phyloP scores from a whole-genome alignment of 2,329 filamentous ascomycete species.

The Trichoderma brevicompactum region DNA sequence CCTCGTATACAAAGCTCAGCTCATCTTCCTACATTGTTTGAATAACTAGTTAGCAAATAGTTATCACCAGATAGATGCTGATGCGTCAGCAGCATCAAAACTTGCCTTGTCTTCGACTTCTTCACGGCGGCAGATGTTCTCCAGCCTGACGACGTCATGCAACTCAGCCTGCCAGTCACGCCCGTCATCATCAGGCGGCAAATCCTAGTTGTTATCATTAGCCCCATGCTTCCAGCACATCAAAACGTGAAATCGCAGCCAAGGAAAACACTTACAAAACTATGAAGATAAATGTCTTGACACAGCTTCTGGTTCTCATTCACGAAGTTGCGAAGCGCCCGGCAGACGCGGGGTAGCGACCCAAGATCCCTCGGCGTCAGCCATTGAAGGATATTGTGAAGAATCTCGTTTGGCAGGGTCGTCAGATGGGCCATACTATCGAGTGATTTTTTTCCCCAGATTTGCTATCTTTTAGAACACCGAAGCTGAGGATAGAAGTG shows the following conservation, averaged over 20 bases:
- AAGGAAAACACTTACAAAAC: conserved; percentile 50
- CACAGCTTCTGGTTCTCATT: conserved; percentile 62
- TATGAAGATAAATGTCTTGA: conserved; percentile 63
- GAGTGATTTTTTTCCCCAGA: background rate
- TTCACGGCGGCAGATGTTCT: conserved; percentile 47
- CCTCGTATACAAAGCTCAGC: conserved; percentile 53
- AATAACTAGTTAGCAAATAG: background rate
- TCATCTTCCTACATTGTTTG: conserved; percentile 44
- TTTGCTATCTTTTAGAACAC: no score
- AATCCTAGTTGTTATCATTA: conserved; percentile 8
- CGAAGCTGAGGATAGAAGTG: background rate
- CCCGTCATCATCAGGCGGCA: conserved; percentile 41
- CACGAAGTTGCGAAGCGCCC: conserved; percentile 57
- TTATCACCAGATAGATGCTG: no score
- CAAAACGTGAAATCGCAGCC: background rate
- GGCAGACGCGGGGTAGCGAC: conserved; percentile 56
- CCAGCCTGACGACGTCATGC: conserved; percentile 50
- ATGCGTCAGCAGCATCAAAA: conserved; percentile 1
- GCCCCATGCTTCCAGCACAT: background rate
- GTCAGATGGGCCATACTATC: conserved; percentile 32
- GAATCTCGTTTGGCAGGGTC: conserved; percentile 62
- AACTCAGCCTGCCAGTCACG: conserved; percentile 52
- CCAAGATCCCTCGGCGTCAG: conserved; percentile 62
- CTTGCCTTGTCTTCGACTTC: conserved; percentile 47
- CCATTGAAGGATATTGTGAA: conserved; percentile 63